phyloP scores from a whole-genome alignment of 2,329 filamentous ascomycete genomes.

The Hymenotorrendiella dingleyae region DNA sequence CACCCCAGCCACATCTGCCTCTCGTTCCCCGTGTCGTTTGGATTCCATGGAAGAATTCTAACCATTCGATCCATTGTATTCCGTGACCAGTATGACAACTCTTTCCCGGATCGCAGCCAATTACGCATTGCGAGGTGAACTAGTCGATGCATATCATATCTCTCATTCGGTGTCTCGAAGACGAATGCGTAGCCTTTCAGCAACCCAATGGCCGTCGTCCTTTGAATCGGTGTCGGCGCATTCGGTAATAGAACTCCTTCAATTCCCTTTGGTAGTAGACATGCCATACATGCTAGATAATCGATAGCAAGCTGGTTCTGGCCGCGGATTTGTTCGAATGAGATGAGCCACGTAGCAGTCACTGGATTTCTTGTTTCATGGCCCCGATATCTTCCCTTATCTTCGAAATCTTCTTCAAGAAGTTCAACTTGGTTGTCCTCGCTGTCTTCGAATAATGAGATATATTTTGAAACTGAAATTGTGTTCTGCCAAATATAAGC shows the following conservation, averaged over 20 bases:
- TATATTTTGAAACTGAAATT: background rate
- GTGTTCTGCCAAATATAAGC: constrained; percentile 12
- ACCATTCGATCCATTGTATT: no score
- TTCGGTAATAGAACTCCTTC: background rate
- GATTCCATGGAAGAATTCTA: no score
- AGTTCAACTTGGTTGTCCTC: background rate
- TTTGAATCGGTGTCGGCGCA: background rate
- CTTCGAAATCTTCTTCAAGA: background rate
- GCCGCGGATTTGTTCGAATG: constrained; percentile 31
- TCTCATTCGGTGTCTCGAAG: background rate
- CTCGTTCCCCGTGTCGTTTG: background rate
- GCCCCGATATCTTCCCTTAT: constrained; percentile 4
- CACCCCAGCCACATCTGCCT: background rate
- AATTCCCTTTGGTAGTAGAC: constrained; percentile 6
- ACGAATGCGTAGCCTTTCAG: constrained; percentile 3
- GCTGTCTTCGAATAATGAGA: background rate
- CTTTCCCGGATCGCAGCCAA: background rate
- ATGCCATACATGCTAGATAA: constrained; percentile 13
- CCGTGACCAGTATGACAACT: no score
- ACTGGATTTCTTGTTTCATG: constrained; percentile 19
- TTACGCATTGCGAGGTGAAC: constrained; percentile 1
- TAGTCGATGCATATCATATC: constrained; percentile 3
- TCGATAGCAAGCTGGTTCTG: constrained; percentile 1
- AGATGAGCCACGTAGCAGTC: constrained; percentile 31
- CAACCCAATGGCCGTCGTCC: background rate